Conservation (phyloP, 441 rosid genomes). For the Populus hybrid region DNA sequence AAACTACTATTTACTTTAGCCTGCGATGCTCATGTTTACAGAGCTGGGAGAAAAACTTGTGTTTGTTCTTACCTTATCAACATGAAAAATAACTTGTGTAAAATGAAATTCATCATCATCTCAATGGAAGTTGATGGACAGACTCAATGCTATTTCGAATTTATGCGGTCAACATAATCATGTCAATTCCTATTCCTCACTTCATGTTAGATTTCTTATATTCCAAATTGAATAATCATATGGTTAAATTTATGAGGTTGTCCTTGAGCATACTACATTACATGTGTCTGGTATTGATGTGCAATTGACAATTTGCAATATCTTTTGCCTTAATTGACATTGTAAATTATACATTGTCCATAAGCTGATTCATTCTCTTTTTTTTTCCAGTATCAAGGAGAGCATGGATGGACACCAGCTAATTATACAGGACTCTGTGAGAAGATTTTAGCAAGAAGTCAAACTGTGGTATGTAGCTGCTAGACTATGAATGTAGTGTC, state of each 20-base stretch:
- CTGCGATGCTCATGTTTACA: neutral
- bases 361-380: constrained; percentile 18
- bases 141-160: neutral
- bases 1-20: neutral
- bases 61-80: neutral
- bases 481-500: constrained; percentile 8
- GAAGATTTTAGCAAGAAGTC: constrained; percentile 91
- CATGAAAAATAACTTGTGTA: neutral
- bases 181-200: neutral
- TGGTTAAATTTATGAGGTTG: neutral
- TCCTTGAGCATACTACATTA: neutral
- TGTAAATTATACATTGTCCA: neutral
- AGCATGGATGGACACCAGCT: constrained; percentile 84
- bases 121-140: neutral
- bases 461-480: constrained; percentile 76
- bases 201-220: neutral
- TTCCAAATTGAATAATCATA: neutral
- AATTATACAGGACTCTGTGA: constrained; percentile 90
- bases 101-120: neutral
- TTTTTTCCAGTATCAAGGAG: constrained; percentile 75
- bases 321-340: neutral
- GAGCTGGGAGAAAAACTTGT: no score
- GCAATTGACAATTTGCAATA: neutral
- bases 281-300: neutral
- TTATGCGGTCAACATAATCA: neutral